phyloP scores from a whole-genome alignment of 306 rosid genomes.

The Adenanthera pavonina region DNA sequence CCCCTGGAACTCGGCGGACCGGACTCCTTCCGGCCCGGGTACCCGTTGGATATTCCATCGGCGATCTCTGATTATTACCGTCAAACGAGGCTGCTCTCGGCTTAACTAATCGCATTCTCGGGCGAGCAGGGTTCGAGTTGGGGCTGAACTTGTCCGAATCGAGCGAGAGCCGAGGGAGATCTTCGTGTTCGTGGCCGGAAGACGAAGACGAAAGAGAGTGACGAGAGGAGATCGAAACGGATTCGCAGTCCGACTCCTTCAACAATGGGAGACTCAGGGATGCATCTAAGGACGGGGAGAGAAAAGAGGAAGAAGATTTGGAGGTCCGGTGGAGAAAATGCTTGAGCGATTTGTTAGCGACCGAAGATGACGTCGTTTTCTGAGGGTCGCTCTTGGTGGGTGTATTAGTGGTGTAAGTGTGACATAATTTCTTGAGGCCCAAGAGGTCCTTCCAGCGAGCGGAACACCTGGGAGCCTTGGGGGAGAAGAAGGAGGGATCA shows the following conservation, averaged over 20 bases:
- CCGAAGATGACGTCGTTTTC: conserved; percentile 51
- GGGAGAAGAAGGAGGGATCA: conserved; percentile 72
- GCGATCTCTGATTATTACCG: conserved; percentile 44
- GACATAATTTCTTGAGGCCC: conserved; percentile 71
- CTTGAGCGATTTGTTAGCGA: conserved; percentile 57
- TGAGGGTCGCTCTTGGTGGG: conserved; percentile 45
- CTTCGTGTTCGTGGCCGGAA: conserved; percentile 87
- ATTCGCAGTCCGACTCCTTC: conserved; percentile 68
- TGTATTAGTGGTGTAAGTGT: conserved; percentile 44
- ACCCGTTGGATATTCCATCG: conserved; percentile 33
- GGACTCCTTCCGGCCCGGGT: conserved; percentile 63
- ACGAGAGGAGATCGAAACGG: conserved; percentile 80
- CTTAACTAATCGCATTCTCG: conserved; percentile 62
- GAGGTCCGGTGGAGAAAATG: conserved; percentile 64
- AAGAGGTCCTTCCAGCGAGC: conserved; percentile 87
- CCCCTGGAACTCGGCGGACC: conserved; percentile 44
- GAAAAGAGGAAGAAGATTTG: conserved; percentile 49
- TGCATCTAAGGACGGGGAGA: conserved; percentile 33
- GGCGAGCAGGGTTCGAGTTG: conserved; percentile 39
- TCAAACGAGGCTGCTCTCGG: conserved; percentile 46
- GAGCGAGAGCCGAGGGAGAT: conserved; percentile 77
- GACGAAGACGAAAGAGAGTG: conserved; percentile 89
- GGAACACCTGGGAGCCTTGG: conserved; percentile 91
- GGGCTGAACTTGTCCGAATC: conserved; percentile 67
- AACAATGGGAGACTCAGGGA: conserved; percentile 59